Conservation (phyloP, 2,329 filamentous ascomycete species). For the Fusarium sp. region DNA sequence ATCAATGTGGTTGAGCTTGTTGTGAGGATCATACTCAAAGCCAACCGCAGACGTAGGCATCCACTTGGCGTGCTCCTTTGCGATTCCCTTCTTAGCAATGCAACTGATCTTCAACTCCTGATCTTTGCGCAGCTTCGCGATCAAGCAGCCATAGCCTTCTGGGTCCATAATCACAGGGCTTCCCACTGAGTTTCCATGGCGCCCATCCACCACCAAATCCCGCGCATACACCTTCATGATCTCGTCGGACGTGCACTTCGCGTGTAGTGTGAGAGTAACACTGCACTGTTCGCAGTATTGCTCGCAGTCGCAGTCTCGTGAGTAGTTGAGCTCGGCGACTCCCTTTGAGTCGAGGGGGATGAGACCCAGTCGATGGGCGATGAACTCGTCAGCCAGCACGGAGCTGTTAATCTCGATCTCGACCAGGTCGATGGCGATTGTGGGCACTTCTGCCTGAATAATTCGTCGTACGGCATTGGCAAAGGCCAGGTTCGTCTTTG, state of each 20-base stretch:
- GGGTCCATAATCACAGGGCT: constrained; percentile 86
- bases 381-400: constrained; percentile 96
- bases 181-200: constrained; percentile 80
- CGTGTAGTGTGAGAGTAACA: constrained; percentile 85
- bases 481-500: constrained; percentile 88
- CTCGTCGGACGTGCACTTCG: constrained; percentile 84
- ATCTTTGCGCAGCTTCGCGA: constrained; percentile 88
- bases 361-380: constrained; percentile 90
- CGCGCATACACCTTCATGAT: constrained; percentile 95
- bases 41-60: constrained; percentile 90
- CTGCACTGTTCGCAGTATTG: constrained; percentile 93
- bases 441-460: constrained; percentile 94
- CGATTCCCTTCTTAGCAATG: constrained; percentile 97
- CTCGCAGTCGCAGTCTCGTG: constrained; percentile 96
- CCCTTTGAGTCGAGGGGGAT: constrained; percentile 88
- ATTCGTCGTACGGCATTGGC: constrained; percentile 92
- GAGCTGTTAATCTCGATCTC: constrained; percentile 94
- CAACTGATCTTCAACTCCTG: constrained; percentile 93
- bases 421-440: constrained; percentile 93
- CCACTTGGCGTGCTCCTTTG: constrained; percentile 99
- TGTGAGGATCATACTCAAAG: constrained; percentile 98
- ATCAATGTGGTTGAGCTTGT: constrained; percentile 91
- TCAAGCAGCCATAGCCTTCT: constrained; percentile 82
- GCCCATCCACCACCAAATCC: constrained; percentile 80
- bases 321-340: constrained; percentile 84